phyloP scores from a whole-genome alignment of 2,329 filamentous ascomycete genomes.

The Aspergillus arachidicola region DNA sequence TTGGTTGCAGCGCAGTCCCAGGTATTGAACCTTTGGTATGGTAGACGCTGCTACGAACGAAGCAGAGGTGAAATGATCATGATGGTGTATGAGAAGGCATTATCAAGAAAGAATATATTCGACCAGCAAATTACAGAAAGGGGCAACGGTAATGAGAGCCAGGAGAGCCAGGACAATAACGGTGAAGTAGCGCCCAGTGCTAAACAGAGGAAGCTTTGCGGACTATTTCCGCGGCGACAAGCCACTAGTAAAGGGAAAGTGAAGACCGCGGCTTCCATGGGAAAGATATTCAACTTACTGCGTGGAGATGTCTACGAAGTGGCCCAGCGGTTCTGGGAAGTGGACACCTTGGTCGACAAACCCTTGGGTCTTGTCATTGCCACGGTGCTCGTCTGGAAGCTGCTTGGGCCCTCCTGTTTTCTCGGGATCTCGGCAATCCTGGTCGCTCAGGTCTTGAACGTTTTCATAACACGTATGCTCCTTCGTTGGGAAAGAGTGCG shows the following conservation, averaged over 20 bases:
- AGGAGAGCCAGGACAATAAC: slow-evolving; percentile 14
- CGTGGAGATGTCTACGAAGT: slow-evolving; percentile 54
- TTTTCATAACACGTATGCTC: slow-evolving; percentile 65
- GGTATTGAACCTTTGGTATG: slow-evolving; percentile 77
- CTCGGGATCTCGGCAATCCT: slow-evolving; percentile 71
- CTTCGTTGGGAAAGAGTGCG: slow-evolving; percentile 70
- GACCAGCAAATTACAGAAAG: slow-evolving; percentile 35
- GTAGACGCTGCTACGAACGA: slow-evolving; percentile 80
- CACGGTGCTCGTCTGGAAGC: slow-evolving; percentile 70
- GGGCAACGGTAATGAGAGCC: slow-evolving; percentile 19
- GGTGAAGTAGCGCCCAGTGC: slow-evolving; percentile 21
- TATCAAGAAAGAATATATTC: slow-evolving; percentile 64
- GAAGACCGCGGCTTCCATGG: slow-evolving; percentile 73
- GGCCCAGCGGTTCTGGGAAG: slow-evolving; percentile 75
- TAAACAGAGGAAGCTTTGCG: slow-evolving; percentile 29
- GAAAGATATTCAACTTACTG: slow-evolving; percentile 88
- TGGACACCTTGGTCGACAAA: slow-evolving; percentile 72
- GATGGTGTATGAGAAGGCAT: slow-evolving; percentile 78
- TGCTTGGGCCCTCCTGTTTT: slow-evolving; percentile 79
- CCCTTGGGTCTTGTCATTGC: slow-evolving; percentile 77
- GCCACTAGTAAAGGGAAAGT: slow-evolving; percentile 30
- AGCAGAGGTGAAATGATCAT: slow-evolving; percentile 84
- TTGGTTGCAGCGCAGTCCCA: slow-evolving; percentile 65
- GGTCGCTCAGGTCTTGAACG: slow-evolving; percentile 70
- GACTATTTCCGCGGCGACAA: slow-evolving; percentile 27